Conservation (phyloP, 2,329 filamentous ascomycete genomes). For the Monilinia fructigena region DNA sequence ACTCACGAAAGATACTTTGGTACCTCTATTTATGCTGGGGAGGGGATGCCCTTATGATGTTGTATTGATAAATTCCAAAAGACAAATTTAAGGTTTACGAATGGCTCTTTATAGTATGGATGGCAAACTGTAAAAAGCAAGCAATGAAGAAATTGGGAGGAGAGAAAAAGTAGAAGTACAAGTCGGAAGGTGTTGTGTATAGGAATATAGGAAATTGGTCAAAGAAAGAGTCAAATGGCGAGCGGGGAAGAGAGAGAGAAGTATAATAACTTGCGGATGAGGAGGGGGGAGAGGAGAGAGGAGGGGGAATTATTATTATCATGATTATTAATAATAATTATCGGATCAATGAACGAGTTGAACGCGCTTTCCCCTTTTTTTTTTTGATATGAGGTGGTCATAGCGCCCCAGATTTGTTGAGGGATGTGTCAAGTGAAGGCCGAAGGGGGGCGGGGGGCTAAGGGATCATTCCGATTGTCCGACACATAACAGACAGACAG, state of each 20-base stretch:
- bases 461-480: background rate
- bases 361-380: too few relatives aligned
- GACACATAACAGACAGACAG: background rate
- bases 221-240: too few relatives aligned
- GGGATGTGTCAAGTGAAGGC: background rate
- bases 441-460: background rate
- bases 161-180: too few relatives aligned
- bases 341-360: background rate
- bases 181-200: too few relatives aligned
- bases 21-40: background rate
- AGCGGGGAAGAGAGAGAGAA: too few relatives aligned
- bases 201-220: too few relatives aligned
- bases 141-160: background rate
- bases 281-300: too few relatives aligned
- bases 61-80: background rate
- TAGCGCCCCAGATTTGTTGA: conserved; percentile 6
- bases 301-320: background rate
- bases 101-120: too few relatives aligned
- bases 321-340: background rate
- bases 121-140: too few relatives aligned
- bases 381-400: background rate
- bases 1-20: conserved; percentile 15
- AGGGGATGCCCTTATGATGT: background rate
- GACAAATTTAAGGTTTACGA: too few relatives aligned
- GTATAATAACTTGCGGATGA: too few relatives aligned